Evolutionary conservation across 208 protist species (phyloP), one percentile per base, ranked within the genome.

Genomic region (Leishmania lainsoni): DNA sequence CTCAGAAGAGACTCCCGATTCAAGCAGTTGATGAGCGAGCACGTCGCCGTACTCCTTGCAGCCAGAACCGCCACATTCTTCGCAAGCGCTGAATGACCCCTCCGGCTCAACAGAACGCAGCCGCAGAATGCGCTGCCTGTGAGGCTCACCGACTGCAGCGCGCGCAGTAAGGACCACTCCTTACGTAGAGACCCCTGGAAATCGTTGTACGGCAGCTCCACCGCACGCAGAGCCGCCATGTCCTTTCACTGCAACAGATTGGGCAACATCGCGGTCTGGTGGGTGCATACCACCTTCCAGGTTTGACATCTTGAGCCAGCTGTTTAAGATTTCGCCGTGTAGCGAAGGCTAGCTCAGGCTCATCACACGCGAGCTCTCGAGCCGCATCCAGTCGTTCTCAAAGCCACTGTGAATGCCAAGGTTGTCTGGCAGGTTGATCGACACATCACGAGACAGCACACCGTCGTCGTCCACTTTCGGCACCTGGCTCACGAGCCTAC

Each of bases 381-480:
- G 76, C 54, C 56, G n/a, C 35, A 56, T 29, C 76, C 59, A 81
- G 72, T 75, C 63, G n/a, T 20, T 65, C 61, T 75, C 68, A 49
- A 84, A 78, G 65, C 66, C 45, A 72, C 63, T 76, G 73, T 51
- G 22, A 35, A 87, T 65, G 32, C 74, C 76, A 1, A 68, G 45
- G 76, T 81, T 87, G 80, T 79, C 49, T 17, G 80, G 79, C 71
- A 87, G 56, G 80, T 84, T 72, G 45, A 87, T 81, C 56, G 71
- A 76, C 70, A 84, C 84, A 2, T 79, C 72, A 45, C 58, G 75
- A 51, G 63, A 58, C 42, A 68, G 10, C 51, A 26, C 39, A n/a
- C 54, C 74, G 20, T 74, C 61, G 12, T 72, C 59, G 39, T 81
- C 39, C 63, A 80, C 65, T 29, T 78, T 58, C 12, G 80, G 84